Evolutionary conservation across 139 green algal genomes (phyloP), one percentile per base, ranked within the genome.

Genomic region (Penium margaritaceum): DNA sequence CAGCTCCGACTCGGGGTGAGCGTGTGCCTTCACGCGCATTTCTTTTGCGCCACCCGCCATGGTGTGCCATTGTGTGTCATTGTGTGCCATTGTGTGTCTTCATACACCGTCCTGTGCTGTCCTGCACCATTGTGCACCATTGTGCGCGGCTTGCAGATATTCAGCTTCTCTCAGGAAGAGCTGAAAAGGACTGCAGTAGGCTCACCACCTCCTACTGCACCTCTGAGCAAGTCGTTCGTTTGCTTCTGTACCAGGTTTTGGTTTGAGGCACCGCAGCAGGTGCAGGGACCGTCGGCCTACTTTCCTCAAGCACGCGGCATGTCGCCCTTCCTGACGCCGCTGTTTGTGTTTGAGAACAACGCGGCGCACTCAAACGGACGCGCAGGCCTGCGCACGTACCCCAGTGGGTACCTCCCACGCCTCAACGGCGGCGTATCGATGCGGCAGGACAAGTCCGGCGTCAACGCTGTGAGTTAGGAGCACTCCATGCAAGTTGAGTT

Each of bases 231-330:
- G n/a, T n/a, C n/a, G n/a, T n/a, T n/a, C n/a, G n/a, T n/a, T n/a
- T n/a, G n/a, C n/a, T n/a, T n/a, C n/a, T n/a, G 12, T 51, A 7
- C 5, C 67, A 74, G 75, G 21, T 81, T 70, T 54, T 81, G 75
- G 75, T 82, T 78, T 39, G 32, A 76, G 34, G 27, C 78, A 2
- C 30, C 29, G 3, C 15, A 6, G 5, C 7, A 5, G 15, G 64
- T 76, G 27, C 41, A 44, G 32, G 75, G 75, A 4, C 36, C 37
- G 7, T 71, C 57, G 3, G 32, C 34, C 15, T 12, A 17, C 19
- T 62, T 66, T 24, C 36, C 72, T 0, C 14, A 36, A 5, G 53
- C 35, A 15, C 34, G 7, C 12, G 37, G 15, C 2, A 29, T 78
- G 33, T 60, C 30, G 15, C 75, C 75, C 21, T 71, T 65, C 33